Evolutionary conservation across 441 rosid genomes (phyloP).

Genomic region (Mallotus japonicus): DNA sequence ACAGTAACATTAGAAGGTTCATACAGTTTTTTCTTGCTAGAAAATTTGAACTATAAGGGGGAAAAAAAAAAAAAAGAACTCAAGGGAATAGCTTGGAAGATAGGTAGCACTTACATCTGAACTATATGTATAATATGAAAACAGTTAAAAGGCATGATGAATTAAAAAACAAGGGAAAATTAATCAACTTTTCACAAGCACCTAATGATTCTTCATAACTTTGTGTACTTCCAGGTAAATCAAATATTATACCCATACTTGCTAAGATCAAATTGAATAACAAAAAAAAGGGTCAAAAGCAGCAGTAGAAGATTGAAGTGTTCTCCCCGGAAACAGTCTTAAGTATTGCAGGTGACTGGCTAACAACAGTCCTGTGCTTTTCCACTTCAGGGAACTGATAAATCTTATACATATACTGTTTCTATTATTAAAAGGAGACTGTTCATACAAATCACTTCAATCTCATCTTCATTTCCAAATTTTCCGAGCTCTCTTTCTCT

Average conservation of each 20-base stretch:
- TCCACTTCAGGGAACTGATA: background rate
- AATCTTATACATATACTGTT: background rate
- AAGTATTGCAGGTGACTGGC: background rate
- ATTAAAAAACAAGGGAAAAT: background rate
- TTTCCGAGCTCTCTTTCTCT: slow-evolving; percentile 1
- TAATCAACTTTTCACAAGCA: background rate
- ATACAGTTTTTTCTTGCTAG: background rate
- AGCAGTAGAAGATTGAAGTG: background rate
- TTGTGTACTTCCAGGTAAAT: background rate
- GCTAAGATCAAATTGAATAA: background rate
- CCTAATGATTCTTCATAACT: background rate
- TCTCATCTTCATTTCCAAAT: background rate
- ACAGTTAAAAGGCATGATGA: background rate
- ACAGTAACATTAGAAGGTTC: background rate
- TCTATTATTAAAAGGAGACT: background rate
- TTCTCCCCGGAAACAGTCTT: background rate
- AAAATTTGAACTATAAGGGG: background rate
- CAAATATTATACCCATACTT: background rate
- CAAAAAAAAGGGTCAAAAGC: background rate
- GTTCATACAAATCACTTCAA: background rate
- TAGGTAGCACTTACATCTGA: background rate
- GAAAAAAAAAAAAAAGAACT: no score
- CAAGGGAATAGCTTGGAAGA: background rate
- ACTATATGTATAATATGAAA: background rate
- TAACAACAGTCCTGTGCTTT: background rate